Evolutionary conservation across 441 rosid species (phyloP).

Genomic region (Syzygium malaccense): DNA sequence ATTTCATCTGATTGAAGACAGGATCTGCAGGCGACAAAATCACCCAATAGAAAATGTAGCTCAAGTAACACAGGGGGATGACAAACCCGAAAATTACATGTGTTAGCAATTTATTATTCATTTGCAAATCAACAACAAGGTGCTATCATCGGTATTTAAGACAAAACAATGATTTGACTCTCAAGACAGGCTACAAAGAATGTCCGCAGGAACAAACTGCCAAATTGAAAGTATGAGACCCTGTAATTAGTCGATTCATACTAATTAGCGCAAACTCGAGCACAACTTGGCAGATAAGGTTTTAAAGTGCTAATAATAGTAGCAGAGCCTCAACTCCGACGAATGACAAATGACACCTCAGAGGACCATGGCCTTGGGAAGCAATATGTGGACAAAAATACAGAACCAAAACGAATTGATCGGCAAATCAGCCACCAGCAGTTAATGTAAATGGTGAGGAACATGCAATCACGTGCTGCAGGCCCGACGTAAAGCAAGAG

Average conservation of each 20-base stretch:
- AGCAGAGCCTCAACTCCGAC: neutral
- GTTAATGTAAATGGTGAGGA: neutral
- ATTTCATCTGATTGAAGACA: slow-evolving; percentile 44
- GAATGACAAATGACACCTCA: neutral
- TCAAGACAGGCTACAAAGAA: neutral
- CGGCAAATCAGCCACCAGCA: neutral
- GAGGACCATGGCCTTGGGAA: neutral
- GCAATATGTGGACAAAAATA: neutral
- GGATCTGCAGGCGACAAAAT: slow-evolving; percentile 29
- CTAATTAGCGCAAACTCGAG: neutral
- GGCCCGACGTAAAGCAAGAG: neutral
- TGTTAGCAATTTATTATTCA: neutral
- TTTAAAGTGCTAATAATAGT: neutral
- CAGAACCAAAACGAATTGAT: neutral
- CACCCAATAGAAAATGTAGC: neutral
- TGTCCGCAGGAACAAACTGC: neutral
- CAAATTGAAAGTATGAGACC: neutral
- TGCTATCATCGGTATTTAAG: neutral
- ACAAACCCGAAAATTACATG: neutral
- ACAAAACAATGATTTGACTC: neutral
- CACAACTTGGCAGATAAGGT: neutral
- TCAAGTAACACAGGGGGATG: neutral
- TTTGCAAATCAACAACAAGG: neutral
- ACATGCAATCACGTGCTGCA: neutral
- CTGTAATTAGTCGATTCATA: neutral